Evolutionary conservation across 164 flowering plant species (phyloP).

Genomic region (Chimonanthus salicifolius): DNA sequence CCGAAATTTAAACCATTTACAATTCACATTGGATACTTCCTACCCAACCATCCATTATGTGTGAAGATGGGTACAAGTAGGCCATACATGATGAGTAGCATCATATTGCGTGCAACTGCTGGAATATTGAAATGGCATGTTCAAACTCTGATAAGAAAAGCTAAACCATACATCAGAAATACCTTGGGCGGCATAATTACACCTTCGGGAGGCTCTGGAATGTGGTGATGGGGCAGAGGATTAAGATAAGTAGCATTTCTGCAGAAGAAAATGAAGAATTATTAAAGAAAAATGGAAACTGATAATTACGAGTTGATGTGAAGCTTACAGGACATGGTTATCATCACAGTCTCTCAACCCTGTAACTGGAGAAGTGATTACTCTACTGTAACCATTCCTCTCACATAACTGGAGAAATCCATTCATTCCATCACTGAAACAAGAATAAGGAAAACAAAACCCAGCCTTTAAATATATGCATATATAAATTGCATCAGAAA

Average conservation of each 20-base stretch:
- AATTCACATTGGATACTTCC: too few species aligned
- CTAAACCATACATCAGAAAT: not conserved
- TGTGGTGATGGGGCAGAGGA: constrained; percentile 62
- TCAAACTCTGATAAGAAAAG: not conserved
- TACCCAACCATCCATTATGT: too few species aligned
- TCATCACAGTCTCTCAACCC: constrained; percentile 45
- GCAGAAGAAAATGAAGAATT: constrained; percentile 21
- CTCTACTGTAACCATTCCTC: constrained; percentile 49
- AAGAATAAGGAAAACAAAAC: constrained; percentile 6
- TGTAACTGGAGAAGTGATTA: constrained; percentile 53
- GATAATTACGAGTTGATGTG: not conserved
- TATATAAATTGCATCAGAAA: not conserved
- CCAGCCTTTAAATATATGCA: not conserved
- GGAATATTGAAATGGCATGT: too few species aligned
- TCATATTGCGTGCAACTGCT: too few species aligned
- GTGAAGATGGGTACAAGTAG: too few species aligned
- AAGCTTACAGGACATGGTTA: constrained; percentile 70
- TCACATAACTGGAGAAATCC: constrained; percentile 67
- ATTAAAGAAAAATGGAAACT: not conserved
- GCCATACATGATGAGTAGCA: too few species aligned
- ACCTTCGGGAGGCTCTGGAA: constrained; percentile 70
- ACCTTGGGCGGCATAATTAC: constrained; percentile 75
- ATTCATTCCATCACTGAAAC: constrained; percentile 88
- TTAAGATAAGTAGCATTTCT: constrained; percentile 70
- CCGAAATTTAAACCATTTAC: too few species aligned